These are phyloP conservation scores for Russula emetica DNA, from an alignment of 768 basidiomycete species.

Conservation along the genomic window DNA sequence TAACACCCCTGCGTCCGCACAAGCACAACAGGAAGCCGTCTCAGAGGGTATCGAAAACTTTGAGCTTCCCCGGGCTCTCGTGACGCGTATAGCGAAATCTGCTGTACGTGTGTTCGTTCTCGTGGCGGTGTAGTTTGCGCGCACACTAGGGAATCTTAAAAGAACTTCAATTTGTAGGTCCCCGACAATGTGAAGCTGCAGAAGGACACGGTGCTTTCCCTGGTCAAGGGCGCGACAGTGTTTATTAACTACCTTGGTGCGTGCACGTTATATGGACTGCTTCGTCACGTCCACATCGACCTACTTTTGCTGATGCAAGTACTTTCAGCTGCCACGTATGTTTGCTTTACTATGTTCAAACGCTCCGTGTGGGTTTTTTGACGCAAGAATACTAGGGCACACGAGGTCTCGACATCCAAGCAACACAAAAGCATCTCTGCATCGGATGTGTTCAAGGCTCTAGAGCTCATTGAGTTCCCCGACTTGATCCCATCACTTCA, in stretches of 20 bases:
- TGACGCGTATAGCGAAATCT: conserved; percentile 82
- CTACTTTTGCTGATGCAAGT: not conserved
- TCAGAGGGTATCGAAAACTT: conserved; percentile 86
- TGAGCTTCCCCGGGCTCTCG: conserved; percentile 78
- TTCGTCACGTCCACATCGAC: not conserved
- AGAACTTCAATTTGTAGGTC: conserved; percentile 44
- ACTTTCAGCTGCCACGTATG: conserved; percentile 16
- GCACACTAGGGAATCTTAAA: not conserved
- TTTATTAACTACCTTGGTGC: conserved; percentile 92
- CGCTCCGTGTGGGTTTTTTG: not conserved
- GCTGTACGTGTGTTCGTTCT: conserved; percentile 48
- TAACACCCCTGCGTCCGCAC: conserved; percentile 55
- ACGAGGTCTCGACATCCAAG: conserved; percentile 79
- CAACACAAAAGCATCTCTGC: conserved; percentile 88
- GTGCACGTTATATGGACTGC: conserved; percentile 31
- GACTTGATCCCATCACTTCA: conserved; percentile 63
- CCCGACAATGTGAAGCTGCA: conserved; percentile 83
- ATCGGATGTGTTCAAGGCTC: conserved; percentile 83
- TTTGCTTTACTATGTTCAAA: conserved; percentile 33
- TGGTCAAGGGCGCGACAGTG: conserved; percentile 86
- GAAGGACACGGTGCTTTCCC: conserved; percentile 81
- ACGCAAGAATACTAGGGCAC: conserved; percentile 52
- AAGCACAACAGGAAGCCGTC: conserved; percentile 73
- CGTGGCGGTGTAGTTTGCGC: not conserved
- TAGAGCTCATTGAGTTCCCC: conserved; percentile 72